phyloP scores from a whole-genome alignment of 202 grass and related monocot species.

The Digitaria exilis region DNA sequence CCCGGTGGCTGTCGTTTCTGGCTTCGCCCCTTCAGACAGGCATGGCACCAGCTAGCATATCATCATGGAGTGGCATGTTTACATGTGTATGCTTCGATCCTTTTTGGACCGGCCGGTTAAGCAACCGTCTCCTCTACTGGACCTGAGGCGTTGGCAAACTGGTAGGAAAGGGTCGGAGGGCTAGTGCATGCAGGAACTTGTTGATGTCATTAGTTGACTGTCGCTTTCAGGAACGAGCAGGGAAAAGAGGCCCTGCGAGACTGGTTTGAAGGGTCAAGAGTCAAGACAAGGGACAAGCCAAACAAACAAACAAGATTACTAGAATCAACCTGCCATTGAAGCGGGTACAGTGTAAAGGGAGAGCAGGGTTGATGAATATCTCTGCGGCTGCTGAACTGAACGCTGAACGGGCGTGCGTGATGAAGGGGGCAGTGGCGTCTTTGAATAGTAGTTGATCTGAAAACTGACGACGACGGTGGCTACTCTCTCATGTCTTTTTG shows the following conservation, averaged over 20 bases:
- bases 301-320: constrained; percentile 3
- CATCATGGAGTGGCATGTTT: neutral
- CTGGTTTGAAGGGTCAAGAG: neutral
- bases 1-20: too few relatives aligned
- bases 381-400: too few relatives aligned
- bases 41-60: too few relatives aligned
- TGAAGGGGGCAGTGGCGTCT: too few relatives aligned
- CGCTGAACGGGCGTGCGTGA: neutral
- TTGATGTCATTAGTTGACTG: constrained; percentile 45
- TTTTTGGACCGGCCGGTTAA: neutral
- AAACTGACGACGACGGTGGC: neutral
- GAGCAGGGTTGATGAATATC: neutral
- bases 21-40: too few relatives aligned
- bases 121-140: neutral
- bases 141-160: neutral
- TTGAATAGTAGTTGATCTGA: neutral
- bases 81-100: neutral
- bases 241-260: neutral
- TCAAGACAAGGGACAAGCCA: neutral
- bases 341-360: neutral
- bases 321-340: neutral
- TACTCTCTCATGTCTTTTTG: neutral
- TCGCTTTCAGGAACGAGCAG: constrained; percentile 27
- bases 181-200: neutral
- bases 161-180: neutral